These are phyloP conservation scores for Lachnellula occidentalis DNA, from an alignment of 2,329 filamentous ascomycete genomes.

Conservation along the genomic window DNA sequence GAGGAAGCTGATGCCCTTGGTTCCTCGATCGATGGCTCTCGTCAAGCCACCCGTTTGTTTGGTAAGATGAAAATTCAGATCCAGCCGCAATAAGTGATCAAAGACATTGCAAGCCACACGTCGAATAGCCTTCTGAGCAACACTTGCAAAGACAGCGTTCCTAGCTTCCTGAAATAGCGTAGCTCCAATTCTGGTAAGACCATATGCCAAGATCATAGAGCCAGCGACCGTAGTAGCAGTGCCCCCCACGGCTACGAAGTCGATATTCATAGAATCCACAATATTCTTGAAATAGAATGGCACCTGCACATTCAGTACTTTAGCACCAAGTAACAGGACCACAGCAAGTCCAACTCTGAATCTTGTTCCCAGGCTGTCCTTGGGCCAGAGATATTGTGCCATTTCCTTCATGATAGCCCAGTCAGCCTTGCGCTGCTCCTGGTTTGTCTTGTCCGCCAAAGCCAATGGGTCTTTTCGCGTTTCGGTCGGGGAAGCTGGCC, in stretches of 20 bases:
- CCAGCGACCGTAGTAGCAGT: slow-evolving; percentile 86
- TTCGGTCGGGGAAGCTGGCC: slow-evolving; percentile 11
- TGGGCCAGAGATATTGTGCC: slow-evolving; percentile 93
- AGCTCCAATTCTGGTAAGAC: slow-evolving; percentile 79
- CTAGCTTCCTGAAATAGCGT: slow-evolving; percentile 88
- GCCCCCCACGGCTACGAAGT: slow-evolving; percentile 79
- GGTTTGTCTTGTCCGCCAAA: slow-evolving; percentile 60
- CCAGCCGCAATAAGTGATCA: slow-evolving; percentile 78
- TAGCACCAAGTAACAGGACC: slow-evolving; percentile 77
- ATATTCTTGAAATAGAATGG: slow-evolving; percentile 99
- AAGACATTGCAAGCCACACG: slow-evolving; percentile 90
- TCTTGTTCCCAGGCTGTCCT: slow-evolving; percentile 76
- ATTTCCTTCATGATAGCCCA: slow-evolving; percentile 99
- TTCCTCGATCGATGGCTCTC: slow-evolving; percentile 90
- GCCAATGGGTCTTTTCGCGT: slow-evolving; percentile 51
- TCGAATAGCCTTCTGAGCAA: slow-evolving; percentile 94
- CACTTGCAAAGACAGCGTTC: slow-evolving; percentile 94
- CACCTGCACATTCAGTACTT: slow-evolving; percentile 94
- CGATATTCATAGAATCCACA: slow-evolving; percentile 95
- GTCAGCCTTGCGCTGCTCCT: slow-evolving; percentile 92
- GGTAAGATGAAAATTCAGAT: slow-evolving; percentile 88
- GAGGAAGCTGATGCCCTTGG: slow-evolving; percentile 96
- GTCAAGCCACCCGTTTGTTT: slow-evolving; percentile 94
- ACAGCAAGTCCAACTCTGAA: slow-evolving; percentile 82
- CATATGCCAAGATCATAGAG: slow-evolving; percentile 90